Conservation (phyloP, 78 protist species). For the Mantamonas sphyraenae region DNA sequence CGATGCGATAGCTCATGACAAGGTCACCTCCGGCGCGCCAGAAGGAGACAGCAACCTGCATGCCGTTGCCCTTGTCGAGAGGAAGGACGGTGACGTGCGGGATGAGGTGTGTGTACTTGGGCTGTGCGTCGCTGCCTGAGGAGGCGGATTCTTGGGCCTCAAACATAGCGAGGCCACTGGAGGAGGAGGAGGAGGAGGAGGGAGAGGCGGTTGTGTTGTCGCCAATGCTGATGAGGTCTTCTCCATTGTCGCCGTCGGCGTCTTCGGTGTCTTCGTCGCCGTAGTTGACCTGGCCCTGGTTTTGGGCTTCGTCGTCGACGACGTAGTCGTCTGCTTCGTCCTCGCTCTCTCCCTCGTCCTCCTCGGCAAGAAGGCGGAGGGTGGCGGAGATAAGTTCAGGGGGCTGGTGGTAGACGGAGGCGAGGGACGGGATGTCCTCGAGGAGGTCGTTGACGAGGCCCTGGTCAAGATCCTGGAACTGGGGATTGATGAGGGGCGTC, state of each 20-base stretch:
- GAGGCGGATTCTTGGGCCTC: too few relatives aligned
- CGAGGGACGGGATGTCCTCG: conserved; percentile 74
- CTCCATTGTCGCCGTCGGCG: too few relatives aligned
- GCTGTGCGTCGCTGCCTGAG: too few relatives aligned
- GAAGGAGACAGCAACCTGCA: conserved; percentile 30
- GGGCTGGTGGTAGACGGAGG: conserved; percentile 93
- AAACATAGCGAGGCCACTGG: too few relatives aligned
- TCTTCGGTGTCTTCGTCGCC: too few relatives aligned
- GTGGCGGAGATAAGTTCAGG: conserved; percentile 67
- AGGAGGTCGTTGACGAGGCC: conserved; percentile 82
- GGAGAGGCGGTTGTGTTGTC: too few relatives aligned
- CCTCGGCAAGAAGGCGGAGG: conserved; percentile 6
- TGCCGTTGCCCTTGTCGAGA: conserved; percentile 28
- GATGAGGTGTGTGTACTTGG: too few relatives aligned
- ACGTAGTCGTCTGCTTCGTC: not conserved
- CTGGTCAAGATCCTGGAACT: conserved; percentile 63
- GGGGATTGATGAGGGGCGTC: conserved; percentile 84
- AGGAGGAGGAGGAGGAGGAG: too few relatives aligned
- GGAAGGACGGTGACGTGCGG: too few relatives aligned
- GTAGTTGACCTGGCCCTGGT: too few relatives aligned
- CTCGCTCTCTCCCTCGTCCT: not conserved
- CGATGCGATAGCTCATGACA: conserved; percentile 23
- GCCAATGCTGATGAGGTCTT: too few relatives aligned
- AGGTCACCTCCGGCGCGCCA: conserved; percentile 14
- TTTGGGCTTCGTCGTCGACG: too few relatives aligned